Percentiles rank a stretch among this genome's conserved stretches.
Conservation (phyloP, 139 green algal genomes). For the Zygnema circumcarinatum region DNA sequence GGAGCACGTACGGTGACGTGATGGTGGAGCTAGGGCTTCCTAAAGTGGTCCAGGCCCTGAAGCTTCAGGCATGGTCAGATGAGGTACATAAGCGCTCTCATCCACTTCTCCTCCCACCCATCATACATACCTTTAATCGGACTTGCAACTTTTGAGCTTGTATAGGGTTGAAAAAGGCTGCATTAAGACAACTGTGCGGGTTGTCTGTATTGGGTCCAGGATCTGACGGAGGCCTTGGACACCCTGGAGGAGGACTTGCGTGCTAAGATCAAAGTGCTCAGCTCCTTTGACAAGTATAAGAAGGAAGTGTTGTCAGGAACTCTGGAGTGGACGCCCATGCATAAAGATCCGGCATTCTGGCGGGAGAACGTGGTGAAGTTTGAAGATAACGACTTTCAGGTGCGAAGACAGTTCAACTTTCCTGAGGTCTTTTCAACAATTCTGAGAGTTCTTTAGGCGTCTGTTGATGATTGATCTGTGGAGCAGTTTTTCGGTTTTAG, state of each 20-base stretch:
- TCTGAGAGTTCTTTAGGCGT: no score
- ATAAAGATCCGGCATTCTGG: conserved; percentile 81
- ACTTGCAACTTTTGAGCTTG: no score
- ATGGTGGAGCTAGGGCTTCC: conserved; percentile 55
- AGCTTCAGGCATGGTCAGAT: conserved; percentile 51
- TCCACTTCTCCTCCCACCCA: not conserved
- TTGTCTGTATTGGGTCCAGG: no score
- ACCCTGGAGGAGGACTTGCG: conserved; percentile 78
- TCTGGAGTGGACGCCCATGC: conserved; percentile 87
- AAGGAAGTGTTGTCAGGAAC: conserved; percentile 75
- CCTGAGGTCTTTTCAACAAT: no score
- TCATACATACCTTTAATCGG: no score
- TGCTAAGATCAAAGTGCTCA: conserved; percentile 76
- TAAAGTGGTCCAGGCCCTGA: conserved; percentile 50
- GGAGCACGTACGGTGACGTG: conserved; percentile 14
- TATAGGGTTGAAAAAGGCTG: no score
- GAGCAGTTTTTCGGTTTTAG: no score
- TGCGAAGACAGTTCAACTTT: not conserved
- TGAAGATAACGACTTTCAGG: conserved; percentile 87
- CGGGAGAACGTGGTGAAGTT: conserved; percentile 84
- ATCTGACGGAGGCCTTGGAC: conserved; percentile 82
- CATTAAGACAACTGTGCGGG: no score
- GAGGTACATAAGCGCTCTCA: conserved; percentile 4
- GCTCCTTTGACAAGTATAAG: conserved; percentile 86
- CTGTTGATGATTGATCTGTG: no score